Base-by-base conservation (phyloP, 1,284 basidiomycete species). In the Singerocomus inundabilis region DNA sequence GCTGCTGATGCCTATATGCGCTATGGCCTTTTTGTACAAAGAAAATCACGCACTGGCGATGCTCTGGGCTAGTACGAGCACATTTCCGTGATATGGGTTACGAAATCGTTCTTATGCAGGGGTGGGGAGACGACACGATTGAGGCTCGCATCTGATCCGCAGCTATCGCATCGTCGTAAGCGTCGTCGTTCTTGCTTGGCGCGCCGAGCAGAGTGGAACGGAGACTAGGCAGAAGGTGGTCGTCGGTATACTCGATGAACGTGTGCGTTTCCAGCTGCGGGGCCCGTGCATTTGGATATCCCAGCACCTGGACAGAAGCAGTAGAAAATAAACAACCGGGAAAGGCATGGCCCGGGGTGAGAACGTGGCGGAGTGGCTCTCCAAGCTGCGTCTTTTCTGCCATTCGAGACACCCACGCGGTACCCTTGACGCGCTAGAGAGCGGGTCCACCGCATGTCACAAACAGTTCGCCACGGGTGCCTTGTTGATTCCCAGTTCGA, bases 381-480 rank as follows among this genome's bases (percentile, higher is more conserved):
- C 15, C 10, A 30, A 30, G n/a, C 10, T 67, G 64, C 63, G 64
- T 64, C 61, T 61, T 66, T 70, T 66, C 43, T 54, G 64, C 64
- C 63, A 70, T 70, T 70, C 41, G 61, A 51, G 55, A 40, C 38
- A n/a, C 25, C 31, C 46, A 50, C 49, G 60, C 45, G n/a, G 37
- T 41, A 15, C 42, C 25, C 11, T 29, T 54, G 45, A 38, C 13
- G 34, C 31, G 46, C 49, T 42, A 38, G 46, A 33, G 31, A 31
- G 36, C 37, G 46, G 37, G 40, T 34, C 16, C 46, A 51, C 53
- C 38, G 28, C 50, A 47, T 52, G 47, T 56, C 62, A 56, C 46
- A 55, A 49, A 51, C 36, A 49, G 39, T 32, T 36, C 40, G 32
- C 37, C 50, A 56, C 41, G 34, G 37, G 40, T 35, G 16, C 32